Base-by-base conservation (phyloP, 192 early-diverging fungal species). In the Backusella westeae region DNA sequence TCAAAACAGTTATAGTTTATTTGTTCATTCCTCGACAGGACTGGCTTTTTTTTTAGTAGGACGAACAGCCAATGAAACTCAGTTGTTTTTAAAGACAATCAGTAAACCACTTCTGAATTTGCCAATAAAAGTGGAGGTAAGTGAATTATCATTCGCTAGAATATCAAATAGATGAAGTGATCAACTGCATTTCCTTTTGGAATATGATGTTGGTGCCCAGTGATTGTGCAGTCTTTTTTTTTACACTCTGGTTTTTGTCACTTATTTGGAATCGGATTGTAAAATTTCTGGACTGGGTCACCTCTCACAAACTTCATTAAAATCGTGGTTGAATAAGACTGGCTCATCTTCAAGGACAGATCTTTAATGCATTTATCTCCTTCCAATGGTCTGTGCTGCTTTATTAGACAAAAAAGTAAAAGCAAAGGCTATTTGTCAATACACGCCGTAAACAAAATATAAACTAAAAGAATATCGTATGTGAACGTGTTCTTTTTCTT, bases 291-390 rank as follows among this genome's bases (percentile, higher is more conserved):
- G 44, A 34, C 42, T 41, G 70, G 70, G 70, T 71, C 35, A 71
- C 70, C 70, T 71, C 41, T 36, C 70, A 71, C 70, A 71, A 49
- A 46, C 68, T 71, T 71, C 42, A 49, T 71, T 71, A 44, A 49
- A 69, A 63, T 63, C 56, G 70, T 71, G 70, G 70, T 34, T 46
- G 44, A 71, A 71, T 71, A 71, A 71, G 70, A 71, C 70, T 71
- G 70, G 70, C 67, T 68, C 56, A 63, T 63, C 56, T 29, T 63
- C 8, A 63, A 63, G 9, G 21, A 63, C 8, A 63, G 21, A 29
- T 32, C 56, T 63, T 26, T 63, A 63, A 63, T 63, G 56, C 56
- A 29, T 63, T 63, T 29, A 63, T 29, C 56, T 23, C 29, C 56
- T 63, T 63, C 56, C 56, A 63, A 29, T 63, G 56, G 56, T 63